phyloP scores from a whole-genome alignment of 208 protist genomes.

The Leishmania braziliensis region DNA sequence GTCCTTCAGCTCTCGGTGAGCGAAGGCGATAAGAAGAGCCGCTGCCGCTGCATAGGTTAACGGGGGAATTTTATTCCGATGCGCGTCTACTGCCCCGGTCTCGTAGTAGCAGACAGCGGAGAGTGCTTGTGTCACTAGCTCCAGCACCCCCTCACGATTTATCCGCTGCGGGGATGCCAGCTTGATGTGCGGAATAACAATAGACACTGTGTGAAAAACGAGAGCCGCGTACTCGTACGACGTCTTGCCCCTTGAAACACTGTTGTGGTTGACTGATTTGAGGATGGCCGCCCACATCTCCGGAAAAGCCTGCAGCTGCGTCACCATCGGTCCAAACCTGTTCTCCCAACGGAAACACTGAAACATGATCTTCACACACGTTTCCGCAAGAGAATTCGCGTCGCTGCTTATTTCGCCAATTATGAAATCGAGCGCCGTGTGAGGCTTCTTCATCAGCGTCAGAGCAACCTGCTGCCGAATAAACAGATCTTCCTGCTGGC shows the following conservation, averaged over 20 bases:
- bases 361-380: constrained; percentile 82
- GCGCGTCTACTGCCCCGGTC: constrained; percentile 15
- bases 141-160: constrained; percentile 62
- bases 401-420: constrained; percentile 66
- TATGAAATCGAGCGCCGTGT: constrained; percentile 62
- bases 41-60: constrained; percentile 77
- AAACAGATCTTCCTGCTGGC: constrained; percentile 58
- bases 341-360: constrained; percentile 84
- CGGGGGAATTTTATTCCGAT: constrained; percentile 31
- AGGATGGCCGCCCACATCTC: constrained; percentile 80
- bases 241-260: constrained; percentile 40
- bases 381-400: constrained; percentile 34
- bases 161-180: constrained; percentile 82
- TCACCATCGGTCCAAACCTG: constrained; percentile 79
- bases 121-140: constrained; percentile 64
- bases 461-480: constrained; percentile 81
- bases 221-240: constrained; percentile 67
- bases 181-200: constrained; percentile 87
- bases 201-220: constrained; percentile 76
- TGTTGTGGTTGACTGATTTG: constrained; percentile 55
- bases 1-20: constrained; percentile 83
- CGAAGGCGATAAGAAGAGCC: constrained; percentile 75
- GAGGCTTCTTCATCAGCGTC: constrained; percentile 75
- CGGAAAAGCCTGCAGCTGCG: constrained; percentile 72
- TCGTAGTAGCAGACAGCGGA: constrained; percentile 71